A percentile compares a stretch with the other conserved stretches of the same genome.
Evolutionary conservation across 768 basidiomycete genomes (phyloP).

Genomic region (Kondoa subrosea): DNA sequence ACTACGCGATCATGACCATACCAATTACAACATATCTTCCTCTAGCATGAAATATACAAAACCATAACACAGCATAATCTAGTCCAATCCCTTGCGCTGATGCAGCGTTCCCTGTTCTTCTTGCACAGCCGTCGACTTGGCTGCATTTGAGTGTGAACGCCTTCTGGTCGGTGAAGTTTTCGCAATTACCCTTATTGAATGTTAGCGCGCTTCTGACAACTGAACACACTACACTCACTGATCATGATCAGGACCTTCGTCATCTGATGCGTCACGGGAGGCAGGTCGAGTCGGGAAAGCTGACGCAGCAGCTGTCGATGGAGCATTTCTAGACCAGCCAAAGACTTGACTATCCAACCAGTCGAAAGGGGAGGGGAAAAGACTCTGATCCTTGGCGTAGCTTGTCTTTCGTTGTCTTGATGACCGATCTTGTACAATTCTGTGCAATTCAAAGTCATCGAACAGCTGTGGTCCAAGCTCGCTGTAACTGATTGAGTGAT

Average conservation of each 20-base stretch:
- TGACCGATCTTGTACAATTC: slow-evolving; percentile 2
- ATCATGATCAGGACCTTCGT: neutral
- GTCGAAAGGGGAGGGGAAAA: slow-evolving; percentile 76
- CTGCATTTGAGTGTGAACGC: neutral
- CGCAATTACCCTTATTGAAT: neutral
- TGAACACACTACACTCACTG: neutral
- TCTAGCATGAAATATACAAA: no score
- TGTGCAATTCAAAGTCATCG: slow-evolving; percentile 52
- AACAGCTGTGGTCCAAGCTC: slow-evolving; percentile 17
- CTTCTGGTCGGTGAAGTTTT: neutral
- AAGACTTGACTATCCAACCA: slow-evolving; percentile 87
- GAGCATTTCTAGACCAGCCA: slow-evolving; percentile 44
- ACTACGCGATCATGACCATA: no score
- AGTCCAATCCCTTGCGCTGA: neutral
- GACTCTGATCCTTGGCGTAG: neutral
- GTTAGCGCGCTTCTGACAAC: neutral
- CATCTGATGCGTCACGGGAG: neutral
- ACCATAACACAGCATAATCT: no score
- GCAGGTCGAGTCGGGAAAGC: neutral
- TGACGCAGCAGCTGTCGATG: slow-evolving; percentile 21
- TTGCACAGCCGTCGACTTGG: neutral
- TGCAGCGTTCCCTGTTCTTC: neutral
- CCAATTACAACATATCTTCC: no score
- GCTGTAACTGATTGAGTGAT: neutral
- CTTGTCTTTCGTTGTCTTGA: neutral